Evolutionary conservation across 164 flowering plant genomes (phyloP).

Genomic region (Stephania yunnanensis): DNA sequence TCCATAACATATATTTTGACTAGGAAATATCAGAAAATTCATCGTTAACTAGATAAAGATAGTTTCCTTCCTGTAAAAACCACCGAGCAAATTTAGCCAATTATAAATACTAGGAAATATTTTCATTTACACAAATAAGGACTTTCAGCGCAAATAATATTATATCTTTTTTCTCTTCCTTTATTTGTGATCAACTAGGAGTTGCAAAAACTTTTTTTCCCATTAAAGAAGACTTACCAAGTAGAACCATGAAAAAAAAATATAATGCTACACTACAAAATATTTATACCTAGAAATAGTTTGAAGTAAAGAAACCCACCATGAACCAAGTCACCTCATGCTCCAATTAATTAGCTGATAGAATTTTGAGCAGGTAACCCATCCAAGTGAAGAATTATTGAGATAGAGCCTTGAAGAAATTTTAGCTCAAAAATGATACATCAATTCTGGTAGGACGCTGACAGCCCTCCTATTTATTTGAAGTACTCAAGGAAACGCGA

Average conservation of each 20-base stretch:
- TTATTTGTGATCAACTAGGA: too few species aligned
- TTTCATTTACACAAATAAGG: not conserved
- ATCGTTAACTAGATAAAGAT: not conserved
- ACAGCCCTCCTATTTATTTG: too few species aligned
- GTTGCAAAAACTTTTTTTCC: too few species aligned
- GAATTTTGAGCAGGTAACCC: not conserved
- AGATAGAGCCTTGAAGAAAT: not conserved
- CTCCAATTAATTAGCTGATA: not conserved
- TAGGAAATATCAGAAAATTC: not conserved
- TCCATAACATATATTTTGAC: not conserved
- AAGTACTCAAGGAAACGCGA: too few species aligned
- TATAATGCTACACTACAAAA: not conserved
- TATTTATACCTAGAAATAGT: not conserved
- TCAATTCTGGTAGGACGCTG: too few species aligned
- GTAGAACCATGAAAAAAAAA: too few species aligned
- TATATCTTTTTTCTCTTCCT: not conserved
- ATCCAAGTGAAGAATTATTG: not conserved
- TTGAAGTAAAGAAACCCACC: not conserved
- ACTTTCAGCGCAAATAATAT: not conserved
- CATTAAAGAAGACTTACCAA: too few species aligned
- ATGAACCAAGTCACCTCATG: not conserved
- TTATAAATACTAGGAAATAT: not conserved
- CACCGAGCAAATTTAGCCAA: not conserved
- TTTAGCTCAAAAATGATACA: too few species aligned
- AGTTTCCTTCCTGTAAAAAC: not conserved